Evolutionary conservation across 345 rosid genomes (phyloP).

Genomic region (Heritiera fomes): DNA sequence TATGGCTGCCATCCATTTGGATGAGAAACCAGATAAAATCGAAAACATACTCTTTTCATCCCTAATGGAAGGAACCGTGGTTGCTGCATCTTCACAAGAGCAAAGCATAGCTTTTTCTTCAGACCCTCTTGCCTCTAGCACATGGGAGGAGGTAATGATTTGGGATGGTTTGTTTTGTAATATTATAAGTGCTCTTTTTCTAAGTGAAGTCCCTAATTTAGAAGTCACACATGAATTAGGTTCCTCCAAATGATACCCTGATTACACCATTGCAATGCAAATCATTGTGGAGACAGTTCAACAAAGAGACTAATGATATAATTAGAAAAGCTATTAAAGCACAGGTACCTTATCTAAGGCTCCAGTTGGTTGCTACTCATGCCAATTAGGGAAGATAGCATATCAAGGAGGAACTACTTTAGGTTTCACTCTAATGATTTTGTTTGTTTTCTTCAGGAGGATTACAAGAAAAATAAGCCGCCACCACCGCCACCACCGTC

Average conservation of each 20-base stretch:
- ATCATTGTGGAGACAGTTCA: slow-evolving; percentile 84
- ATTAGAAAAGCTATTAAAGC: slow-evolving; percentile 76
- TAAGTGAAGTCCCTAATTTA: slow-evolving; percentile 4
- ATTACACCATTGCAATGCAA: slow-evolving; percentile 79
- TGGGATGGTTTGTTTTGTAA: background rate
- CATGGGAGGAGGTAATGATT: slow-evolving; percentile 69
- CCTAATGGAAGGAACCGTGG: slow-evolving; percentile 50
- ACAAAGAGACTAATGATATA: slow-evolving; percentile 62
- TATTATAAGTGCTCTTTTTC: background rate
- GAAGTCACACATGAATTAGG: slow-evolving; percentile 33
- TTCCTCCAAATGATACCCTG: slow-evolving; percentile 51
- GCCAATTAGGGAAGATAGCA: background rate
- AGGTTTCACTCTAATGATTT: background rate
- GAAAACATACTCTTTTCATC: slow-evolving; percentile 53
- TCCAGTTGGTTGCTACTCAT: slow-evolving; percentile 4
- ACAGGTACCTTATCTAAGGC: slow-evolving; percentile 46
- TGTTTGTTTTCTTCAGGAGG: slow-evolving; percentile 49
- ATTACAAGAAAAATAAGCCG: slow-evolving; percentile 60
- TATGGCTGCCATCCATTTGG: slow-evolving; percentile 68
- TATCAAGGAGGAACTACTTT: background rate
- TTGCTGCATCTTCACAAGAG: slow-evolving; percentile 45
- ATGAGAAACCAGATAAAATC: slow-evolving; percentile 64
- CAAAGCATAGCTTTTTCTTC: slow-evolving; percentile 40
- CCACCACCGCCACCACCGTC: too few species aligned
- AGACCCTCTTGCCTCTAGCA: slow-evolving; percentile 68